Evolutionary conservation across 352 stramenopile species (phyloP), one percentile per base, ranked within the genome.

Genomic region (Pythium coloratum): DNA sequence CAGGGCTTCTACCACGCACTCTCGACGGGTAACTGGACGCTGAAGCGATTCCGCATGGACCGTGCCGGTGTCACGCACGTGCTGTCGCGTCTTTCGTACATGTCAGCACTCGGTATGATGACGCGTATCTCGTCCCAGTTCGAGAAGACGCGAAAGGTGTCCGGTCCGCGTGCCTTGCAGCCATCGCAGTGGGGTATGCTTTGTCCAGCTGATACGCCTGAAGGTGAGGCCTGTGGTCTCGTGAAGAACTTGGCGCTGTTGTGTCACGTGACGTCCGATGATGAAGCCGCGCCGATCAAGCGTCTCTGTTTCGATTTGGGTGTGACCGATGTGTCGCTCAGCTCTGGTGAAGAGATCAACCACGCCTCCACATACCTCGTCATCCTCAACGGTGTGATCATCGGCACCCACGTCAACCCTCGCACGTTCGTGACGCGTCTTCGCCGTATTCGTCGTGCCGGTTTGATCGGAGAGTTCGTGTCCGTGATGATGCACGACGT

Each of bases 41-140:
- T 99, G 8, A 99, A 99, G 80, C 93, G 97, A 30, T 99, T 99
- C 82, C 91, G 97, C 33, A 99, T 99, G 97, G 98, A 99, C 69
- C 93, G 97, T 34, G 95, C 97, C 20, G 98, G 93, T 57, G 95
- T 99, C 18, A 99, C 96, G 0, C 97, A 99, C 81, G 96, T 99
- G 13, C 85, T 99, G 5, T 98, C 92, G 46, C 86, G 97, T 10
- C 84, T 99, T 4, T 98, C 90, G 34, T 99, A 99, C 83, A 99
- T 99, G 80, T 98, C 95, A 16, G 97, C 97, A 13, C 71, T 99
- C 26, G 97, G 97, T 20, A 99, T 99, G 96, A 99, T 99, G 98
- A 99, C 97, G 7, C 90, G 97, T 63, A 98, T 99, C 46, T 98
- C 97, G 68, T 98, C 88, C 64, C 96, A 99, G 75, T 99, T 99